phyloP scores from a whole-genome alignment of 257 asterid species.

The Fraxinus pennsylvanica region DNA sequence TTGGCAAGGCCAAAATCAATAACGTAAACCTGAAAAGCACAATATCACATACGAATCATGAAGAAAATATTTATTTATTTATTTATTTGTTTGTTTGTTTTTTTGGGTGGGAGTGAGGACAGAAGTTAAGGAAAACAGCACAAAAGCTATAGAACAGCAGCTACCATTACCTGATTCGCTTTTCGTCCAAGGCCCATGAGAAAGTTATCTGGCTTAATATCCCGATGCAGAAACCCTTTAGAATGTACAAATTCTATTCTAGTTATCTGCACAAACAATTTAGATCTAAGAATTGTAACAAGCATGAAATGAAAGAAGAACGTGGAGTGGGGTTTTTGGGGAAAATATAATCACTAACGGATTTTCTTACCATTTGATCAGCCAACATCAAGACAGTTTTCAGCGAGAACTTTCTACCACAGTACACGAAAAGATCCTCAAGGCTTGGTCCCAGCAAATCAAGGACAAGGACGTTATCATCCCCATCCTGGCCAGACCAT shows the following conservation, averaged over 20 bases:
- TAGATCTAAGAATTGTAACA: constrained; percentile 19
- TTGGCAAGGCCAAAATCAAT: constrained; percentile 97
- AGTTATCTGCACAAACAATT: constrained; percentile 54
- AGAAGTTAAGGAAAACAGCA: constrained; percentile 7
- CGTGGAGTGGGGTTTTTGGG: neutral
- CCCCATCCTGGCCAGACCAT: constrained; percentile 95
- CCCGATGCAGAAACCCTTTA: constrained; percentile 91
- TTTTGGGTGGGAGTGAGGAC: neutral
- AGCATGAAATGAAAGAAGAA: constrained; percentile 14
- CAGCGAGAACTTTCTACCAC: constrained; percentile 86
- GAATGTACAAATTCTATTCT: constrained; percentile 90
- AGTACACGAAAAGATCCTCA: constrained; percentile 92
- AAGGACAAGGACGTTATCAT: constrained; percentile 81
- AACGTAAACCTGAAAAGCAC: constrained; percentile 63
- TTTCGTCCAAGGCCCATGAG: constrained; percentile 98
- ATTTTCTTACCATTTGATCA: constrained; percentile 81
- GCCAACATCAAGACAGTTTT: constrained; percentile 91
- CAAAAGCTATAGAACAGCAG: constrained; percentile 9
- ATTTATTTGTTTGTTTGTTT: neutral
- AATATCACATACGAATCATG: constrained; percentile 19
- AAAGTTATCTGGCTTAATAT: constrained; percentile 97
- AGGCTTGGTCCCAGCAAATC: constrained; percentile 95
- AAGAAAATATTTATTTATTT: neutral
- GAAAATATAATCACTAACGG: neutral
- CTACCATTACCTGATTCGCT: constrained; percentile 76